A percentile compares a stretch with the other conserved stretches of the same genome.
Evolutionary conservation across 2,329 filamentous ascomycete species (phyloP).

Genomic region (Aureobasidium zeae): DNA sequence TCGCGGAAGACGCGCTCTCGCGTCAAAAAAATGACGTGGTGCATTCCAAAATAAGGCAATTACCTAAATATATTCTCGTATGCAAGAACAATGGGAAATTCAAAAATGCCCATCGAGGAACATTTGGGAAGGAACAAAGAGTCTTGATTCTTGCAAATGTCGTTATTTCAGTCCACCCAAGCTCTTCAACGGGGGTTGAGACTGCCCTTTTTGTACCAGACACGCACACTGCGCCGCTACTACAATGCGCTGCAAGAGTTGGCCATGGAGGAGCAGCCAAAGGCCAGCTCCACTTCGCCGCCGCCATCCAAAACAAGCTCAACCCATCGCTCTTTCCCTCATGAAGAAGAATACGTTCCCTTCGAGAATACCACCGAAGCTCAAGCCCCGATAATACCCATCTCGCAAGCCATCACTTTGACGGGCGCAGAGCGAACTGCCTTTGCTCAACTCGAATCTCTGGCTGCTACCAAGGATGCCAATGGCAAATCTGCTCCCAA

Average conservation of each 20-base stretch:
- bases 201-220: constrained; percentile 10
- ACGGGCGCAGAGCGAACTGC: constrained; percentile 1
- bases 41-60: too few species aligned
- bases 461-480: neutral
- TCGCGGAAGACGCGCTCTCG: neutral
- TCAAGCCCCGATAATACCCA: neutral
- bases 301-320: neutral
- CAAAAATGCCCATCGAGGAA: too few species aligned
- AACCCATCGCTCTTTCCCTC: neutral
- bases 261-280: constrained; percentile 1
- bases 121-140: too few species aligned
- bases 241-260: constrained; percentile 13
- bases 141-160: too few species aligned
- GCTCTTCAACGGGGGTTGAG: too few species aligned
- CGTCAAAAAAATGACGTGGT: too few species aligned
- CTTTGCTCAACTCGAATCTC: constrained; percentile 8
- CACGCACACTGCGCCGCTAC: constrained; percentile 5
- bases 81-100: too few species aligned
- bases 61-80: too few species aligned
- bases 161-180: too few species aligned
- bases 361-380: neutral
- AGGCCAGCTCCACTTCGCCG: neutral
- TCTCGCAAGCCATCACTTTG: neutral
- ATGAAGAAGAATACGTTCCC: constrained; percentile 1
- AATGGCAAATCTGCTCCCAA: too few species aligned